Conservation (phyloP, 768 basidiomycete genomes). For the Kwoniella europaea region DNA sequence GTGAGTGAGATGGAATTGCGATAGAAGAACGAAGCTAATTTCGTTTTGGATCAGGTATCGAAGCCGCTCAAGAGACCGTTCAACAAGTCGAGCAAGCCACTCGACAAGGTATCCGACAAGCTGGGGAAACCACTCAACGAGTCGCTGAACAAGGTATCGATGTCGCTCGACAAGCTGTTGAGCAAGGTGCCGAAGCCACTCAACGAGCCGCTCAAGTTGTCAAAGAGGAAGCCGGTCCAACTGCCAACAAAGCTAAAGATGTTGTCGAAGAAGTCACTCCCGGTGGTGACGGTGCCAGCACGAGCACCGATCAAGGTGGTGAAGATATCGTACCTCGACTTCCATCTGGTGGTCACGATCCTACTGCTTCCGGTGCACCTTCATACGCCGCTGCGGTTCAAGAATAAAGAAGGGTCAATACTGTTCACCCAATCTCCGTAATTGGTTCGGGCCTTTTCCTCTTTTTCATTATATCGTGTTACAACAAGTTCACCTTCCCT, state of each 20-base stretch:
- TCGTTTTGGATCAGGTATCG: background rate
- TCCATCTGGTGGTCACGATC: conserved; percentile 43
- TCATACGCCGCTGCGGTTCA: conserved; percentile 36
- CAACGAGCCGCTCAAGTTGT: conserved; percentile 10
- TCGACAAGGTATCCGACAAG: background rate
- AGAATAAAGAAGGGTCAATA: background rate
- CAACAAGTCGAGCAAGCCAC: conserved; percentile 4
- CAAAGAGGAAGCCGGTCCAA: conserved; percentile 6
- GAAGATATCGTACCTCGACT: conserved; percentile 22
- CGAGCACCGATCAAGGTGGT: conserved; percentile 14
- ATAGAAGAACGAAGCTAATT: background rate
- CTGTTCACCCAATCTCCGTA: too few species aligned
- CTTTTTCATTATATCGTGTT: background rate
- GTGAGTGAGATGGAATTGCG: conserved; percentile 1
- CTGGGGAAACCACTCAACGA: conserved; percentile 5
- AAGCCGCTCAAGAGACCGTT: conserved; percentile 1
- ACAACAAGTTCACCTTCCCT: background rate
- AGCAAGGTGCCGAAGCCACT: conserved; percentile 9
- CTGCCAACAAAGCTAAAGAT: conserved; percentile 4
- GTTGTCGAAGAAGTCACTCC: conserved; percentile 8
- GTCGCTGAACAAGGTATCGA: conserved; percentile 1
- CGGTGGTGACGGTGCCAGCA: background rate
- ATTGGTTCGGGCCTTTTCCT: too few species aligned
- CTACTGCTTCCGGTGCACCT: conserved; percentile 38
- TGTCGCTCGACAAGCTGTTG: background rate